These are phyloP conservation scores for Neoboletus brunneissimus DNA, from an alignment of 768 basidiomycete species.

Conservation along the genomic window DNA sequence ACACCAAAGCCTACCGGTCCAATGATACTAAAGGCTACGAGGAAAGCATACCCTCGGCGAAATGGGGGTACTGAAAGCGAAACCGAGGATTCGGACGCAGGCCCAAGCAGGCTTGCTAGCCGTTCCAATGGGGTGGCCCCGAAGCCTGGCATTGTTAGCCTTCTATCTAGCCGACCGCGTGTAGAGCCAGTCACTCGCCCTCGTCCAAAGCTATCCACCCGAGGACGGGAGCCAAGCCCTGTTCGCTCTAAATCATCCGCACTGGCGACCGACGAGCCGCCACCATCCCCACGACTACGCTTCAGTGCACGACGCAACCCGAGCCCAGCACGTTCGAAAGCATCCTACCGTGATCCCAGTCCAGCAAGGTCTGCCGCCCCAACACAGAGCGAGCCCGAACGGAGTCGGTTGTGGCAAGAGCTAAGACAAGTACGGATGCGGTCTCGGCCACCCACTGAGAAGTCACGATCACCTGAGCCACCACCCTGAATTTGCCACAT, in stretches of 20 bases:
- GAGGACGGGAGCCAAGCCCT: constrained; percentile 33
- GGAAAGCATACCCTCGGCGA: constrained; percentile 32
- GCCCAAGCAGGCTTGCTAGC: constrained; percentile 24
- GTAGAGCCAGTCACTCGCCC: constrained; percentile 26
- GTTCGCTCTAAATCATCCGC: constrained; percentile 29
- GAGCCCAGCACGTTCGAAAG: constrained; percentile 38
- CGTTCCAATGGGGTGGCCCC: constrained; percentile 27
- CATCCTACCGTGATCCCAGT: constrained; percentile 29
- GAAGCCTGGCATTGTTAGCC: constrained; percentile 38
- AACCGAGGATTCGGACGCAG: constrained; percentile 32
- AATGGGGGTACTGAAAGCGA: constrained; percentile 26
- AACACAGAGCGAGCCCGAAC: constrained; percentile 36
- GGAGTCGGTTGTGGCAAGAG: constrained; percentile 55
- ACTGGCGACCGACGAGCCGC: constrained; percentile 21
- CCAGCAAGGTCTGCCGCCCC: constrained; percentile 28
- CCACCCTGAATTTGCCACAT: constrained; percentile 31
- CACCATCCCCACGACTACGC: constrained; percentile 33
- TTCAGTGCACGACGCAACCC: constrained; percentile 36
- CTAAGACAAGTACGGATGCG: constrained; percentile 48
- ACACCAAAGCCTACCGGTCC: constrained; percentile 29
- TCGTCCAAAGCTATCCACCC: constrained; percentile 26
- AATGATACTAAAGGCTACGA: constrained; percentile 28
- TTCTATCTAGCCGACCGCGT: constrained; percentile 35
- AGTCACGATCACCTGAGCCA: constrained; percentile 38
- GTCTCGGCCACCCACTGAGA: constrained; percentile 45